These are phyloP conservation scores for Fusarium sp. DNA, from an alignment of 2,329 filamentous ascomycete genomes.

Conservation along the genomic window DNA sequence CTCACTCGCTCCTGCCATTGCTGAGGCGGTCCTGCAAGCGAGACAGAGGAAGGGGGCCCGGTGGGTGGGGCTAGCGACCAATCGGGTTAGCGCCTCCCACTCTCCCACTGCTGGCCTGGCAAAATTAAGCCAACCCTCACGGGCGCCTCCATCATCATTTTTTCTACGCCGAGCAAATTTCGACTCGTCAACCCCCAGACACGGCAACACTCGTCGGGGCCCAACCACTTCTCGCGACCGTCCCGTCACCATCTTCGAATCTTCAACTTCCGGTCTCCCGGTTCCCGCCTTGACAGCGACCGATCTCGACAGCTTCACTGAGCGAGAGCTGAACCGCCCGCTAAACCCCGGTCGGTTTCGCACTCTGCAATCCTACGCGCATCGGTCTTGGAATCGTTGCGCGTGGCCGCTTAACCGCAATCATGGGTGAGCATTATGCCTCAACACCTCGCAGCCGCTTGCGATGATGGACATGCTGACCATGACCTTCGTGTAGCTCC, in stretches of 20 bases:
- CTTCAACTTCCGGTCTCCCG: constrained; percentile 7
- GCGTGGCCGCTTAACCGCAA: constrained; percentile 66
- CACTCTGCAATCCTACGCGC: constrained; percentile 51
- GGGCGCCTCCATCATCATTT: constrained; percentile 51
- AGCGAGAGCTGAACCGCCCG: constrained; percentile 44
- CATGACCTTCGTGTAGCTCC: constrained; percentile 70
- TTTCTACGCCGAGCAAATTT: constrained; percentile 58
- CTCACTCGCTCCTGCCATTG: constrained; percentile 23
- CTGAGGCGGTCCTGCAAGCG: constrained; percentile 39
- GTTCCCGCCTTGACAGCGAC: constrained; percentile 15
- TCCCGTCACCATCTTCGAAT: constrained; percentile 26
- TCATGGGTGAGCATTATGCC: constrained; percentile 65
- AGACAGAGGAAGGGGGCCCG: constrained; percentile 30
- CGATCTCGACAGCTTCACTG: constrained; percentile 22
- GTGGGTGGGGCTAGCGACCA: constrained; percentile 33
- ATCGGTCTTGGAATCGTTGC: constrained; percentile 58
- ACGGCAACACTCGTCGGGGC: constrained; percentile 55
- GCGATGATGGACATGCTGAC: constrained; percentile 3
- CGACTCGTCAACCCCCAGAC: constrained; percentile 57
- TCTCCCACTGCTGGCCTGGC: constrained; percentile 55
- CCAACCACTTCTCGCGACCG: constrained; percentile 44
- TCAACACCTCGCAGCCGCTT: constrained; percentile 4
- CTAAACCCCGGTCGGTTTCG: constrained; percentile 45
- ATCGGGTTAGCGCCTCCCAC: constrained; percentile 56
- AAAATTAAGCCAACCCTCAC: constrained; percentile 61